Evolutionary conservation across 2,329 filamentous ascomycete species (phyloP), one percentile per base, ranked within the genome.

Genomic region (Colletotrichum neosansevieriae): DNA sequence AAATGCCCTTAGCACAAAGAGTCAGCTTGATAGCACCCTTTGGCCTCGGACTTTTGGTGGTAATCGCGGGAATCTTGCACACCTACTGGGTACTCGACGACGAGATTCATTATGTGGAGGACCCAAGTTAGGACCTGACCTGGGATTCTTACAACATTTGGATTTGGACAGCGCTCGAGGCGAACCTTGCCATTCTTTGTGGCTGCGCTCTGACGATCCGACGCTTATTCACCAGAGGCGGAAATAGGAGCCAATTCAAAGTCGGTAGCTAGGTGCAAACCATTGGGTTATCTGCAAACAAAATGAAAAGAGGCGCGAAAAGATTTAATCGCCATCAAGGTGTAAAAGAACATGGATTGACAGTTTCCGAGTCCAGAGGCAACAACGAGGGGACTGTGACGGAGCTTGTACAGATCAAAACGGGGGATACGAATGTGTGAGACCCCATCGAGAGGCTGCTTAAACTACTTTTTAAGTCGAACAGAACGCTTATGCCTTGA

Each of bases 131-230:
- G 71, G 80, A 82, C 67, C 76, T 81, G 0, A 82, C 79, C 2
- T 82, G 80, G 80, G 71, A 80, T 7, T 79, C 79, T 1, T 79
- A 79, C 51, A 71, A 79, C 13, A 72, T 82, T 17, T 82, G 80
- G 80, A 78, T 80, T 34, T 82, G 80, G 80, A 80, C 79, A 1
- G 78, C 80, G 2, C 76, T 81, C 21, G 80, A 82, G 66, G 79
- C 78, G 2, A 80, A 82, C 54, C 69, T 82, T 19, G 80, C 79
- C n/a, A 76, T 82, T 29, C 79, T 81, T 32, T 81, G 79, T 54
- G 80, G 79, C 15, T 81, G 78, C 47, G 75, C 58, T 5, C 47
- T 47, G 4, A 36, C 45, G 1, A 38, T 50, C 1, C 34, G 49
- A 15, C 10, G 58, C 7, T 10, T 32, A 12, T 56, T 45, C n/a